Evolutionary conservation across 441 rosid species (phyloP).

Genomic region (Hura crepitans): DNA sequence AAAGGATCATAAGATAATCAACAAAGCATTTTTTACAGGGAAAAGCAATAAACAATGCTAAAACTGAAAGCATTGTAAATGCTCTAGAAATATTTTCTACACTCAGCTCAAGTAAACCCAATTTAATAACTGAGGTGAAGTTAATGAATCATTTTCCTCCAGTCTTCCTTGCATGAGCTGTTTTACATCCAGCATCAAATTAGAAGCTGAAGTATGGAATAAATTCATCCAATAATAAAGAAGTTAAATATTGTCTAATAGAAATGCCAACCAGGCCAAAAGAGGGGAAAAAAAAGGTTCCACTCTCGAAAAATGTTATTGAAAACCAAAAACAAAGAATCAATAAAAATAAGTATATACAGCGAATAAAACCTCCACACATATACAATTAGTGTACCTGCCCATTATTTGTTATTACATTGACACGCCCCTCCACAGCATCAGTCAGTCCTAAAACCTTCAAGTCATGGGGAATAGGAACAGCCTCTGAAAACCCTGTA

Average conservation of each 20-base stretch:
- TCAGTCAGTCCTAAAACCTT: slow-evolving; percentile 78
- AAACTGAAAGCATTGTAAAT: slow-evolving; percentile 4
- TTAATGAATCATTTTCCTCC: background rate
- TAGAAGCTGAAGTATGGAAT: background rate
- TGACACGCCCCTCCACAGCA: slow-evolving; percentile 82
- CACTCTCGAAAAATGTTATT: slow-evolving; percentile 1
- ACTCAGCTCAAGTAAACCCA: background rate
- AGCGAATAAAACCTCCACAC: too few relatives aligned
- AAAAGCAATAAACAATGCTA: slow-evolving; percentile 5
- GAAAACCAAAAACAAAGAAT: background rate
- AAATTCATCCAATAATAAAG: background rate
- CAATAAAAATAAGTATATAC: too few relatives aligned
- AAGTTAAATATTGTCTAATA: background rate
- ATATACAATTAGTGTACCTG: too few relatives aligned
- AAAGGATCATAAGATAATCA: slow-evolving; percentile 15
- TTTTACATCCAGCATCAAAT: background rate
- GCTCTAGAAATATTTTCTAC: background rate
- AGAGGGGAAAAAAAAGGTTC: slow-evolving; percentile 14
- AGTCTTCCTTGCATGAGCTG: background rate
- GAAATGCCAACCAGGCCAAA: background rate
- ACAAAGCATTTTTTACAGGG: background rate
- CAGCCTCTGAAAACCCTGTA: slow-evolving; percentile 48
- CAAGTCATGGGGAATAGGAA: slow-evolving; percentile 45
- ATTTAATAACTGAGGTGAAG: background rate
- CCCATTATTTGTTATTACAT: slow-evolving; percentile 65